Base-by-base conservation (phyloP, 2,329 filamentous ascomycete species). In the Hansfordia pulvinata region DNA sequence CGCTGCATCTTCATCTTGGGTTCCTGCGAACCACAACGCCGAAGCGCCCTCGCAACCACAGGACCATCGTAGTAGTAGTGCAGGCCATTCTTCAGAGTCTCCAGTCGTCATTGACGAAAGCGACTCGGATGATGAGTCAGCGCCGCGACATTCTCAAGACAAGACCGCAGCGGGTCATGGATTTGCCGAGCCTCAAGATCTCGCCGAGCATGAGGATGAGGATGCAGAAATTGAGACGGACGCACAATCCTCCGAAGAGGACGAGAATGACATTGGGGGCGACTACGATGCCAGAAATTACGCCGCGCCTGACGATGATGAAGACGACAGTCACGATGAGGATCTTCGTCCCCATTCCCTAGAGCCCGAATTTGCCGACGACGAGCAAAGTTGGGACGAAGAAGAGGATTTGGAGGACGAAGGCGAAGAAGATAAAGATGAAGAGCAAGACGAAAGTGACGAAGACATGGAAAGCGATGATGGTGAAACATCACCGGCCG, bases 201-300 rank as follows among this genome's bases (percentile, higher is more conserved):
- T 41, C 5, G 38, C 46, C 15, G 33, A 32, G 3, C 38, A 43
- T 10, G 40, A 41, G 6, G 39, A 29, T 14, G 41, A 33, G 17
- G 40, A 34, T 26, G 30, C 37, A 3, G 36, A 41, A 16, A 35
- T 44, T n/a, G 31, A 41, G 12, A 37, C 36, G 27, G 42, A 28
- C 13, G 17, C 30, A 7, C 25, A 32, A 13, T 31, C 36, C 11
- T 36, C 31, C 3, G 32, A 29, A 4, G 38, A 32, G 7, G 39
- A 35, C 4, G 31, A 34, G 1, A 31, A 41, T 12, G 33, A 30
- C 8, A 35, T 39, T 6, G 37, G 39, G 6, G 39, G 43, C 16
- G 46, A 50, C 25, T 48, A 47, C 28, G 46, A 48, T 7, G 38
- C 41, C 32, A 33, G 44, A n/a, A 41, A 41, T 17, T 45, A 47